Conservation (phyloP, 495 filamentous ascomycete species). For the Jackrogersella minutella region DNA sequence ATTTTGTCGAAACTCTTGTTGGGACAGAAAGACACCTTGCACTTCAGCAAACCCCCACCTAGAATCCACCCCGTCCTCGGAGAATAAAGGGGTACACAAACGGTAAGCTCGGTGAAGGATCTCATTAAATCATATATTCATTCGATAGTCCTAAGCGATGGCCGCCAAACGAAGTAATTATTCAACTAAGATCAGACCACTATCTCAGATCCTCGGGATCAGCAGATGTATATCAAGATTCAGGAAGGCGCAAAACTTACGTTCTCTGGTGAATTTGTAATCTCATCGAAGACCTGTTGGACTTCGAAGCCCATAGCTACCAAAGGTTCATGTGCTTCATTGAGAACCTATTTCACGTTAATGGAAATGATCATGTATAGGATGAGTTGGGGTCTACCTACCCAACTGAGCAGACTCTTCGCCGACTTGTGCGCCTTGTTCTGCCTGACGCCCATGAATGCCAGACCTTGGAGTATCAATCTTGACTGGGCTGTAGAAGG, state of each 20-base stretch:
- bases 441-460: conserved; percentile 81
- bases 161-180: conserved; percentile 7
- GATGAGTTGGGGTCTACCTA: conserved; percentile 51
- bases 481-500: conserved; percentile 73
- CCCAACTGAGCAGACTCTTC: conserved; percentile 78
- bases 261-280: conserved; percentile 75
- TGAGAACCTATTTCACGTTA: conserved; percentile 64
- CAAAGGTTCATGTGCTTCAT: conserved; percentile 74
- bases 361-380: conserved; percentile 10
- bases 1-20: conserved; percentile 16
- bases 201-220: conserved; percentile 23
- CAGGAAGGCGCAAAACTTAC: conserved; percentile 44
- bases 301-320: conserved; percentile 79
- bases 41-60: conserved; percentile 15
- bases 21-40: background rate
- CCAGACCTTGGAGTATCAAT: conserved; percentile 77
- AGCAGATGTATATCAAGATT: conserved; percentile 25
- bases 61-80: background rate
- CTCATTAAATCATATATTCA: conserved; percentile 13
- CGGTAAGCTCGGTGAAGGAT: conserved; percentile 24
- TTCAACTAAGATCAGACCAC: conserved; percentile 52
- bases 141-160: conserved; percentile 1
- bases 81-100: conserved; percentile 15
- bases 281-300: conserved; percentile 80
- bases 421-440: conserved; percentile 77